Evolutionary conservation across 2,329 filamentous ascomycete species (phyloP), one percentile per base, ranked within the genome.

Genomic region (Nemania diffusa): DNA sequence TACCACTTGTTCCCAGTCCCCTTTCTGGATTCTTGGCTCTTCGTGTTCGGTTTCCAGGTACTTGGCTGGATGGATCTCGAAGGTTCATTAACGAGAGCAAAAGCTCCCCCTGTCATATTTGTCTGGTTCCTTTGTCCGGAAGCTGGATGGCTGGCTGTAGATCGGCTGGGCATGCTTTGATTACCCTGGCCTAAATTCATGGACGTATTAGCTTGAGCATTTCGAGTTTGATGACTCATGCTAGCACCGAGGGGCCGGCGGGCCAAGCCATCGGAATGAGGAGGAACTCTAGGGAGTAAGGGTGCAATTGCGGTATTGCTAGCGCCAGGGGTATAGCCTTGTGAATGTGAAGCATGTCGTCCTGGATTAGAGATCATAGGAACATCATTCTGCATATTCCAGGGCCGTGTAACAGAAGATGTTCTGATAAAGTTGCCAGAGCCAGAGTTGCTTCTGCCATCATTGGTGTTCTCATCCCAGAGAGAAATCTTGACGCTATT

Each of bases 1-100:
- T 61, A 65, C 63, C 62, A 71, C 37, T 59, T 62, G 1, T 48
- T 52, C 5, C 40, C 51, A 34, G 58, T 65, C 20, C 57, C 40
- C 32, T 59, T 65, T n/a, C 13, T n/a, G 3, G 42, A 20, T 20
- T 20, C 27, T 15, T 27, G 52, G 15, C 37, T 58, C 26, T 62
- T 52, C 20, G 27, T n/a, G 32, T 11, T 42, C 27, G 37, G 20
- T 37, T 51, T 53, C 32, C 9, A 34, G 3, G 29, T 22, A 27
- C 2, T 50, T 22, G 52, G 9, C 6, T 29, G 34, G 9, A 5
- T 42, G 5, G 37, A 1, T n/a, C 5, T n/a, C 4, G 20, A 8
- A 2, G 48, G 11, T 26, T 51, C 15, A 27, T 57, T 17, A 11
- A 13, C 34, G 4, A 44, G 6, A 55, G 46, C 27, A 9, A 44